Percentiles rank a stretch among this genome's conserved stretches.
phyloP scores from a whole-genome alignment of 345 rosid genomes.

The Odontarrhena argentea region DNA sequence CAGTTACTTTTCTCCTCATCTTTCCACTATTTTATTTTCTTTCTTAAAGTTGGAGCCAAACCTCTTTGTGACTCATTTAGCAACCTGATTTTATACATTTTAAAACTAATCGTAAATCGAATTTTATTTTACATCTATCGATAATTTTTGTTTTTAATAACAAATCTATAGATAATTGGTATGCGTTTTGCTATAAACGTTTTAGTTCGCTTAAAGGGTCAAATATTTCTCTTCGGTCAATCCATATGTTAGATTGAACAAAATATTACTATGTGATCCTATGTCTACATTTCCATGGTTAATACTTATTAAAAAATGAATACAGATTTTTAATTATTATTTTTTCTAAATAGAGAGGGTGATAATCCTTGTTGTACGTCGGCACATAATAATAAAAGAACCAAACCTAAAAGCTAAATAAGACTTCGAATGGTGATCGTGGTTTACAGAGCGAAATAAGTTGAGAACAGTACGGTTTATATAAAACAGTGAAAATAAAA shows the following conservation, averaged over 20 bases:
- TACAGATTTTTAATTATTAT: too few relatives aligned
- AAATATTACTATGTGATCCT: too few relatives aligned
- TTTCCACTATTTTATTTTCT: conserved; percentile 28
- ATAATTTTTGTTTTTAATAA: too few relatives aligned
- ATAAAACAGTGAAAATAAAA: too few relatives aligned
- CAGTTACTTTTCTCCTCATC: conserved; percentile 38
- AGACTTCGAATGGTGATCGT: too few relatives aligned
- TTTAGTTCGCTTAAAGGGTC: background rate
- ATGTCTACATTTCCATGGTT: too few relatives aligned
- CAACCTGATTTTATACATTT: conserved; percentile 18
- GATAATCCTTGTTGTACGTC: background rate
- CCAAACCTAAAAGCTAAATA: too few relatives aligned
- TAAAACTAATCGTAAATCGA: background rate
- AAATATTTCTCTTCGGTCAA: background rate
- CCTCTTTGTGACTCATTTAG: conserved; percentile 30
- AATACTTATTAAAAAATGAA: too few relatives aligned
- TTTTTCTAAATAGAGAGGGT: too few relatives aligned
- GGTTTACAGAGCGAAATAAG: too few relatives aligned
- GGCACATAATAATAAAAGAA: background rate
- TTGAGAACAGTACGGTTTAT: too few relatives aligned
- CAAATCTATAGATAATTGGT: background rate
- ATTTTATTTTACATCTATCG: too few relatives aligned
- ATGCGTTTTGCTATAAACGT: background rate
- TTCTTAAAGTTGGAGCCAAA: conserved; percentile 31
- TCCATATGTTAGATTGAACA: background rate